Base-by-base conservation (phyloP, 768 basidiomycete species). In the Lyophyllum shimeji region DNA sequence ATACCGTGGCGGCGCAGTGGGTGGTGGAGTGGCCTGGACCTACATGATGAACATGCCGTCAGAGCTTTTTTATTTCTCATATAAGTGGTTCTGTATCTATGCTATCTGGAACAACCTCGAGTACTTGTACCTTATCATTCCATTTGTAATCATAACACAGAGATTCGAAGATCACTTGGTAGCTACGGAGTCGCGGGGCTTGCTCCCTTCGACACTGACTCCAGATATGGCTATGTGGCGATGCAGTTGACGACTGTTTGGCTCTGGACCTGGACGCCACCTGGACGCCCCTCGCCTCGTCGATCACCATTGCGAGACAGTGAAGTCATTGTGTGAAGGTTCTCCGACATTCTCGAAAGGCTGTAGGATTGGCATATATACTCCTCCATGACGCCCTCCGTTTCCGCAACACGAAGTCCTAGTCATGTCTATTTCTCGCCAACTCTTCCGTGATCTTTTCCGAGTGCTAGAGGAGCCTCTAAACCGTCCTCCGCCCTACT, bases 1-100 rank as follows among this genome's bases (percentile, higher is more conserved):
- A 92, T 63, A 63, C 78, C 33, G 89, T 94, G 21, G 73, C 81
- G n/a, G 87, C 89, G 1, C 84, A 88, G 50, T 85, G 79, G 80
- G 91, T 94, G 7, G 90, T 93, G 25, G 90, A 91, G 67, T 91
- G 86, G 82, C 90, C 90, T 31, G 78, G 80, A 21, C 46, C 68
- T 42, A 59, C 34, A 55, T 57, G 59, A 46, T 58, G 49, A 27
- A 65, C 49, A 60, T 45, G 15, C 11, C 17, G 39, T 53, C 55
- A 46, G 29, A 27, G 17, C 48, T 47, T 48, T 50, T 59, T 52
- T 51, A 55, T 55, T 29, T 13, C 25, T 29, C 37, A 57, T 57
- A 56, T 62, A 68, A 50, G 55, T 58, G 55, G 48, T 44, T 49
- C 55, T 57, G 50, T 51, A 57, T 61, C 59, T 61, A 50, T 57